A percentile compares a stretch with the other conserved stretches of the same genome.
Evolutionary conservation across 2,329 filamentous ascomycete genomes (phyloP).

Genomic region (Orbilia blumenaviensis): DNA sequence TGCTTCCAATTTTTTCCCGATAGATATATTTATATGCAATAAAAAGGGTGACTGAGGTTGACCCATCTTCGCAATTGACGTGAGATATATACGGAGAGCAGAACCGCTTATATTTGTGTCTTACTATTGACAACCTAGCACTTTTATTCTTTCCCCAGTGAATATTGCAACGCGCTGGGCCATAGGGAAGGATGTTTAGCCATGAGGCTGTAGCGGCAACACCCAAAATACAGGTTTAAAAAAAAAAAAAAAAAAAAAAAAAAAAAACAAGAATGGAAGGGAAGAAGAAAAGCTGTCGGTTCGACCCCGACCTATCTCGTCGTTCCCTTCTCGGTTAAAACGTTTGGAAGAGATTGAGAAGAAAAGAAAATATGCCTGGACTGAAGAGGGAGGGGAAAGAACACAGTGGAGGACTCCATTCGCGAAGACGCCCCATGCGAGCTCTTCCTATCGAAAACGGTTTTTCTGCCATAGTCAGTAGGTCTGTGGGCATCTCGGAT

Average conservation of each 20-base stretch:
- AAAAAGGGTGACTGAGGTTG: neutral
- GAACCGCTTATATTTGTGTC: conserved; percentile 4
- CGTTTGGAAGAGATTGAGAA: conserved; percentile 14
- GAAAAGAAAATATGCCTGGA: conserved; percentile 32
- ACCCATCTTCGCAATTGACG: conserved; percentile 9
- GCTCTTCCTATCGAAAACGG: conserved; percentile 45
- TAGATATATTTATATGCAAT: neutral
- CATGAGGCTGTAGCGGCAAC: conserved; percentile 53
- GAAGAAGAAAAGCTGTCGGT: conserved; percentile 19
- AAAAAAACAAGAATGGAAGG: neutral
- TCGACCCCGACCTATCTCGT: conserved; percentile 43
- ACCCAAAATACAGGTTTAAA: conserved; percentile 39
- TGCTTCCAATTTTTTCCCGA: neutral
- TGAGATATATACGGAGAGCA: conserved; percentile 8
- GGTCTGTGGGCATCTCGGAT: conserved; percentile 34
- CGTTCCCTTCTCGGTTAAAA: conserved; percentile 53
- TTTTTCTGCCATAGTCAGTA: neutral
- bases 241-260: neutral
- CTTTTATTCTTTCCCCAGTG: neutral
- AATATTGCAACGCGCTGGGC: conserved; percentile 36
- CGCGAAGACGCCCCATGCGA: conserved; percentile 50
- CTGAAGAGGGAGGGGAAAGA: conserved; percentile 21
- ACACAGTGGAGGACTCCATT: conserved; percentile 36
- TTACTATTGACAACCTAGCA: conserved; percentile 3
- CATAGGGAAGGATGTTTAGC: conserved; percentile 45